phyloP scores from a whole-genome alignment of 768 basidiomycete genomes.

The Myochromella boudieri region DNA sequence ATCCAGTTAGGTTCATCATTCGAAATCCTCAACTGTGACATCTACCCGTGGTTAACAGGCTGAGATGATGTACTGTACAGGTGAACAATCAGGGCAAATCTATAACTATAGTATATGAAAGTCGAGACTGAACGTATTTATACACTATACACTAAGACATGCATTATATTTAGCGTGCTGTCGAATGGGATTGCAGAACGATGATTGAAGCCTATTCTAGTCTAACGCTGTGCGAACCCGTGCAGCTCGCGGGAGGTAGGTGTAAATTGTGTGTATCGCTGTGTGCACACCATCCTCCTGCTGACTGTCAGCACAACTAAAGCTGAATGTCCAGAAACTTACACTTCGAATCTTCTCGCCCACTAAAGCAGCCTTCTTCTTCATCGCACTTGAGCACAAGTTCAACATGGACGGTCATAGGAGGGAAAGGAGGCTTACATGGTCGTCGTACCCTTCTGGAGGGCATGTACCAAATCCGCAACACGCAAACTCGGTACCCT shows the following conservation, averaged over 20 bases:
- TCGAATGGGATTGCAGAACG: neutral
- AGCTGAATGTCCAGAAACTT: conserved; percentile 7
- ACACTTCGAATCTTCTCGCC: conserved; percentile 36
- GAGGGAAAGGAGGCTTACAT: conserved; percentile 31
- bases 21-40: too few relatives aligned
- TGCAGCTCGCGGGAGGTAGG: conserved; percentile 41
- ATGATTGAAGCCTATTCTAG: neutral
- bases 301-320: conserved; percentile 1
- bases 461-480: conserved; percentile 50
- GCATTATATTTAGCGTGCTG: neutral
- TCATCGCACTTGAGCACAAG: conserved; percentile 45
- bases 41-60: too few relatives aligned
- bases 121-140: too few relatives aligned
- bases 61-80: too few relatives aligned
- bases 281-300: conserved; percentile 60
- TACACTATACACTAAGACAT: neutral
- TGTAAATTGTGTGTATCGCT: conserved; percentile 57
- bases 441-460: conserved; percentile 54
- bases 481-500: conserved; percentile 46
- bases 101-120: too few relatives aligned
- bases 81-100: too few relatives aligned
- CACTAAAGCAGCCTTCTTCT: conserved; percentile 52
- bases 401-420: neutral
- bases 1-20: too few relatives aligned
- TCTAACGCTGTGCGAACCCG: conserved; percentile 25